Conservation (phyloP, 192 early-diverging fungal genomes). For the Backusella sp. region DNA sequence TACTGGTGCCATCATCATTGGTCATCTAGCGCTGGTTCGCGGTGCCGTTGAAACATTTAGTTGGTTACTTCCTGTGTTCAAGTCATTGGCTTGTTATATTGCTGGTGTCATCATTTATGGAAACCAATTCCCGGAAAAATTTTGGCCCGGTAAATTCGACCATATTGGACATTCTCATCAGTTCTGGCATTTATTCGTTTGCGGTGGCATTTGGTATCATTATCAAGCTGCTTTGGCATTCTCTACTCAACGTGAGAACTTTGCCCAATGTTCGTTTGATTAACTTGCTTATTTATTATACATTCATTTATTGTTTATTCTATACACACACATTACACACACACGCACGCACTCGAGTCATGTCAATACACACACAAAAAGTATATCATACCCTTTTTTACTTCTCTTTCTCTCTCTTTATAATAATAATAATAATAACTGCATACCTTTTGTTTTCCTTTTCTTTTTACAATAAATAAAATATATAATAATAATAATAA, state of each 20-base stretch:
- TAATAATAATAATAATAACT: not conserved
- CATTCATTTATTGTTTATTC: not conserved
- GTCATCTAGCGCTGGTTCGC: slow-evolving; percentile 45
- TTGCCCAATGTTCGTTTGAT: not conserved
- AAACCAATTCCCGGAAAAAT: slow-evolving; percentile 57
- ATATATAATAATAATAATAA: not conserved
- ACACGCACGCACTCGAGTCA: not conserved
- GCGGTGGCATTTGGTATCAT: slow-evolving; percentile 62
- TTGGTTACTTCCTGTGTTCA: slow-evolving; percentile 50
- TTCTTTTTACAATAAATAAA: not conserved
- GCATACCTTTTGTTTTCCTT: not conserved
- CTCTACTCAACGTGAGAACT: not conserved
- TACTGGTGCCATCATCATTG: slow-evolving; percentile 47
- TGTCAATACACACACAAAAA: not conserved
- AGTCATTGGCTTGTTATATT: slow-evolving; percentile 53
- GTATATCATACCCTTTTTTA: not conserved
- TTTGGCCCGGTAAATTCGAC: slow-evolving; percentile 60
- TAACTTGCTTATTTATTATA: not conserved
- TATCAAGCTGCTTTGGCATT: slow-evolving; percentile 47
- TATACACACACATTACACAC: not conserved
- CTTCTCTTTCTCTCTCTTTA: not conserved
- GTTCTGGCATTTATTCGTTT: slow-evolving; percentile 62
- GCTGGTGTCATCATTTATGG: slow-evolving; percentile 57
- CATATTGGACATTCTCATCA: slow-evolving; percentile 64
- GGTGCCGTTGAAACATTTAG: slow-evolving; percentile 37